Evolutionary conservation across 1,284 basidiomycete genomes (phyloP), one percentile per base, ranked within the genome.

Genomic region (Sanghuangporus weigelae): DNA sequence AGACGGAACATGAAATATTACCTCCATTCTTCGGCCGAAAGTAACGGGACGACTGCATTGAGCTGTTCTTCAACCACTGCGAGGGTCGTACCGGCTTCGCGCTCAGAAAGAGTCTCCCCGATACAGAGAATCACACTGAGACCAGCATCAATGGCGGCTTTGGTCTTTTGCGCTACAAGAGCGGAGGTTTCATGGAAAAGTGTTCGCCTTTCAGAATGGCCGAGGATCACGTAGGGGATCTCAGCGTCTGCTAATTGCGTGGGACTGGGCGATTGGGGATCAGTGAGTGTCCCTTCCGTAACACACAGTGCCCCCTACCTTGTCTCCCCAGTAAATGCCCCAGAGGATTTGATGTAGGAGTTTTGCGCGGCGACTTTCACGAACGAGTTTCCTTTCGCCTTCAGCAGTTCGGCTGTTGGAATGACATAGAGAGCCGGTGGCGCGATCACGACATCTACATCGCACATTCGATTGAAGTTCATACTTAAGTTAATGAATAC

Each of bases 291-390:
- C 35, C 16, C 40, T 12, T 21, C 10, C 19, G 23, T 26, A 26
- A 62, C 23, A n/a, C 63, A 42, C 53, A 50, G 36, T 12, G 44
- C 16, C 59, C 39, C 78, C 51, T 63, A 87, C 91, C 90, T 95
- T 78, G 93, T 93, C 77, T 97, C 95, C 63, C 95, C 96, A 10
- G 97, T 99, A 81, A 90, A 99, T 21, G 96, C 96, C 59, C 96
- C 96, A 23, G 86, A 87, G 12, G 84, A 73, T 77, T 95, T 91
- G 75, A 83, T 81, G 82, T 96, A 95, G 70, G 86, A 87, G 80
- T 98, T 98, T 78, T 99, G 97, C 23, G 96, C 96, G 12, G 93
- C 77, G 67, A 99, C 84, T 71, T 91, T 80, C 73, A 92, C 76
- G 53, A 87, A 85, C 63, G 84, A 81, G 55, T 87, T 85, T 50